Evolutionary conservation across 192 early-diverging fungal genomes (phyloP).

Genomic region (Coemansia asiatica): DNA sequence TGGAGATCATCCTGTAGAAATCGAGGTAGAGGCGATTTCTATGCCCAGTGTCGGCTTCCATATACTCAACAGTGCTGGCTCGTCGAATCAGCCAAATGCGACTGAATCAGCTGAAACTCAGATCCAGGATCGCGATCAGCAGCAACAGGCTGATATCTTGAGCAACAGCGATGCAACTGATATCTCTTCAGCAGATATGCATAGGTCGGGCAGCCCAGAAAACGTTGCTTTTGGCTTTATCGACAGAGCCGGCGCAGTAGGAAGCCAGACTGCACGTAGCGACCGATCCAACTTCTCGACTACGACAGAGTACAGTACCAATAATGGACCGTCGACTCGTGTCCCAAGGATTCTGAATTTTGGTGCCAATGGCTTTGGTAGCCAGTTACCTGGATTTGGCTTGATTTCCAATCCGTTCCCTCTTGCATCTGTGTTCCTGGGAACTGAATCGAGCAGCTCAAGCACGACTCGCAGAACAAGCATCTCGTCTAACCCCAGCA

Average conservation of each 20-base stretch:
- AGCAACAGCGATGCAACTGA: neutral
- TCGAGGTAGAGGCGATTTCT: neutral
- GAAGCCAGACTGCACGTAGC: slow-evolving; percentile 30
- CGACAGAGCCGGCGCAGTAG: slow-evolving; percentile 13
- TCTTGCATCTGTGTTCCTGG: slow-evolving; percentile 4
- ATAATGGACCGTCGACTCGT: neutral
- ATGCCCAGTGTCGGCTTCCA: neutral
- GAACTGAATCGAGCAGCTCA: neutral
- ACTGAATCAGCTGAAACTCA: neutral
- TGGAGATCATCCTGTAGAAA: neutral
- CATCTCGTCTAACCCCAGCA: neutral
- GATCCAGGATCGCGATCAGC: neutral
- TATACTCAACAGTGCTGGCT: neutral
- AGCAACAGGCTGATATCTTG: neutral
- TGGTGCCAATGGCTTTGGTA: neutral
- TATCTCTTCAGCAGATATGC: neutral
- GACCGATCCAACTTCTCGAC: slow-evolving; percentile 40
- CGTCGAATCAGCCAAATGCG: neutral
- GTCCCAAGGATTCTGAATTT: neutral
- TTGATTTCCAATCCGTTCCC: neutral
- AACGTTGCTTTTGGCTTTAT: slow-evolving; percentile 12
- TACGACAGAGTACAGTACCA: slow-evolving; percentile 42
- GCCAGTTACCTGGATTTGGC: neutral
- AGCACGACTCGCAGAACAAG: slow-evolving; percentile 3
- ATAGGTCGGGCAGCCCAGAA: neutral